Evolutionary conservation across 164 flowering plant species (phyloP).

Genomic region (Vitis vinifera): ASM3070453v1 NC_081822.1:7939501-7940000

Average conservation of each 20-base stretch:
- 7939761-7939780: conserved; percentile 34
- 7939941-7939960: conserved; percentile 42
- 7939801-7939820: conserved; percentile 45
- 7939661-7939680: conserved; percentile 44
- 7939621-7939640: neutral
- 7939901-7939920: neutral
- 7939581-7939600: too few relatives aligned
- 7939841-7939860: neutral
- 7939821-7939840: neutral
- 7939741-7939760: conserved; percentile 24
- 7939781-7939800: conserved; percentile 35
- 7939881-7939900: neutral
- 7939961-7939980: conserved; percentile 39
- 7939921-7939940: conserved; percentile 21
- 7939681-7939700: neutral
- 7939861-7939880: neutral
- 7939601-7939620: too few relatives aligned
- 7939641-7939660: conserved; percentile 23
- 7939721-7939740: neutral
- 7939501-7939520: neutral
- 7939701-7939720: neutral
- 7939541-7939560: neutral
- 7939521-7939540: neutral
- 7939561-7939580: too few relatives aligned
- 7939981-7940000: conserved; percentile 34